Evolutionary conservation across 78 protist species (phyloP), one percentile per base, ranked within the genome.

Genomic region (Salpingoeca rosetta): DNA sequence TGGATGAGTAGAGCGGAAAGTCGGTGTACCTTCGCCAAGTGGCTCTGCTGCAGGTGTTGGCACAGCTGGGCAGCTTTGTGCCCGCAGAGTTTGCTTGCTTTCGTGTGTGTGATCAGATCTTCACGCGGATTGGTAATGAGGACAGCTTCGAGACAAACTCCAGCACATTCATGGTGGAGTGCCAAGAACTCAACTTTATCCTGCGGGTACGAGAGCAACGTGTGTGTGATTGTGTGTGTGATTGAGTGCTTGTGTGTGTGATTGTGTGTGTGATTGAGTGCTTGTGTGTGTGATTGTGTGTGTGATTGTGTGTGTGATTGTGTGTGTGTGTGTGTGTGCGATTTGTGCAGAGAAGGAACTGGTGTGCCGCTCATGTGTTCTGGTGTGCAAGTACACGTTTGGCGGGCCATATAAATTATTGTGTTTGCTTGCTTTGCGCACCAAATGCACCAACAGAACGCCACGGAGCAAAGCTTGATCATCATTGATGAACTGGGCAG

Each of bases 401-500:
- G n/a, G n/a, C n/a, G n/a, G n/a, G n/a, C n/a, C n/a, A n/a, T n/a
- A n/a, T n/a, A n/a, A n/a, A n/a, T n/a, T n/a, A n/a, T n/a, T n/a
- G n/a, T n/a, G n/a, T n/a, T n/a, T n/a, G n/a, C n/a, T n/a, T n/a
- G n/a, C n/a, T n/a, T n/a, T n/a, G n/a, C n/a, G n/a, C n/a, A n/a
- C n/a, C n/a, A n/a, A n/a, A n/a, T n/a, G n/a, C n/a, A n/a, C n/a
- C n/a, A n/a, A n/a, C 84, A 77, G 36, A 24, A 28, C 35, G 36
- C 80, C n/a, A 82, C 22, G 25, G 1, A 1, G 28, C 51, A 36
- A 24, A 43, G 87, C 1, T 35, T 93, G 17, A 35, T 92, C 24
- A 43, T 92, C 40, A 41, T 93, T n/a, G 96, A 93, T 36, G 96
- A 93, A 85, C 90, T 93, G 17, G 94, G 96, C 2, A 77, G 94